A percentile compares a stretch with the other conserved stretches of the same genome.
Evolutionary conservation across 805 yeast species (phyloP).

Genomic region (Pichia cabralensis): DNA sequence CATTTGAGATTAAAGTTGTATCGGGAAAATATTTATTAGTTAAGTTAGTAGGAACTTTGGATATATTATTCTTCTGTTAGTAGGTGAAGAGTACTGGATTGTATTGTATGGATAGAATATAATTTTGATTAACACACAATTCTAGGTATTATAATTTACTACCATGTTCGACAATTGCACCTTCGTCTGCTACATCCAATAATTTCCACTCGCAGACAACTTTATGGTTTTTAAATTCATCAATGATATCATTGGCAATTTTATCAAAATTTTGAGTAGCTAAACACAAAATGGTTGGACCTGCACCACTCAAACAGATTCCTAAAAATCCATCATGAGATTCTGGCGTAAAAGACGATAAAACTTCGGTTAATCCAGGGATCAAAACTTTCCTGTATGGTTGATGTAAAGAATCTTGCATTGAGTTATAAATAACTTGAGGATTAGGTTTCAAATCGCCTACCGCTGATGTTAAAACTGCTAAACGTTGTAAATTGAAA

Average conservation of each 20-base stretch:
- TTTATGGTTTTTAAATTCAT: slow-evolving; percentile 51
- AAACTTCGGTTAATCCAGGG: slow-evolving; percentile 81
- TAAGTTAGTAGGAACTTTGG: no score
- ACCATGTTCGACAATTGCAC: slow-evolving; percentile 50
- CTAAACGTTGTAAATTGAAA: slow-evolving; percentile 87
- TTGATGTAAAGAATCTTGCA: slow-evolving; percentile 96
- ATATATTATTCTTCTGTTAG: no score
- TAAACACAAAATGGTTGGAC: slow-evolving; percentile 90
- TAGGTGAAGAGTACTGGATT: no score
- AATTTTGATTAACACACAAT: no score
- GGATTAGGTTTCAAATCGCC: slow-evolving; percentile 73
- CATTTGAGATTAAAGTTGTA: no score
- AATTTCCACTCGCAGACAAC: slow-evolving; percentile 77
- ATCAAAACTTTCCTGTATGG: slow-evolving; percentile 90
- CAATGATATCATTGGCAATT: slow-evolving; percentile 69
- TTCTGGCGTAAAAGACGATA: slow-evolving; percentile 70
- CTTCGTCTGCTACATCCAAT: slow-evolving; percentile 79
- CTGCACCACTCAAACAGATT: slow-evolving; percentile 94
- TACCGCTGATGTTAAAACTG: slow-evolving; percentile 85
- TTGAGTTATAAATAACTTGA: slow-evolving; percentile 78
- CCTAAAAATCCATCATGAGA: slow-evolving; percentile 83
- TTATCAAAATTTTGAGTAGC: slow-evolving; percentile 83
- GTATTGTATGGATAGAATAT: no score
- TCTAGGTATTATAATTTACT: slow-evolving; percentile 17
- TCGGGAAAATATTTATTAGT: no score